phyloP scores from a whole-genome alignment of 169 alveolate species.

The Condylostoma magnum region DNA sequence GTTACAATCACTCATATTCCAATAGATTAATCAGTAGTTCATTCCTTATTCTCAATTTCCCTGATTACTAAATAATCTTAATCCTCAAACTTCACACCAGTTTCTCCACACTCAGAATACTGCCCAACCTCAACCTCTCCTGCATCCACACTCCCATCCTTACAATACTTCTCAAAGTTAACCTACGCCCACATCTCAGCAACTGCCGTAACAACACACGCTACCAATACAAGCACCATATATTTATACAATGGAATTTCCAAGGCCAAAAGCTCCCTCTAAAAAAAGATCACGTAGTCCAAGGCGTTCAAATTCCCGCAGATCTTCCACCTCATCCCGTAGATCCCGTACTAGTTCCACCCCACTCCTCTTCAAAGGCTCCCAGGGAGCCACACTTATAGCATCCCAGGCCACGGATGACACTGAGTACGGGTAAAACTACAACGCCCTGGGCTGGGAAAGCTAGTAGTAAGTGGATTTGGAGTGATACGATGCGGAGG shows the following conservation, averaged over 20 bases:
- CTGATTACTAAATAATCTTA: too few relatives aligned
- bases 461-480: not conserved
- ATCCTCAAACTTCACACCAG: too few relatives aligned
- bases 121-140: too few relatives aligned
- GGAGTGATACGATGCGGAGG: slow-evolving; percentile 23
- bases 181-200: too few relatives aligned
- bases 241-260: not conserved
- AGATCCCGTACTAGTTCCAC: slow-evolving; percentile 14
- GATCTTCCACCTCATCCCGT: slow-evolving; percentile 8
- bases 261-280: not conserved
- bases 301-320: not conserved
- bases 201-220: too few relatives aligned
- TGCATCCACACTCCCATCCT: too few relatives aligned
- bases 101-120: too few relatives aligned
- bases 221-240: too few relatives aligned
- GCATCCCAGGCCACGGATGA: not conserved
- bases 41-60: too few relatives aligned
- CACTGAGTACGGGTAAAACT: slow-evolving; percentile 1
- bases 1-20: too few relatives aligned
- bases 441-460: slow-evolving; percentile 28
- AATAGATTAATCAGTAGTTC: too few relatives aligned
- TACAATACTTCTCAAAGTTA: too few relatives aligned
- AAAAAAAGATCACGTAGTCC: slow-evolving; percentile 17
- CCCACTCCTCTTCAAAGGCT: slow-evolving; percentile 20
- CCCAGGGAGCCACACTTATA: not conserved